Evolutionary conservation across 2,329 filamentous ascomycete species (phyloP).

Genomic region (Diaporthe helianthi): DNA sequence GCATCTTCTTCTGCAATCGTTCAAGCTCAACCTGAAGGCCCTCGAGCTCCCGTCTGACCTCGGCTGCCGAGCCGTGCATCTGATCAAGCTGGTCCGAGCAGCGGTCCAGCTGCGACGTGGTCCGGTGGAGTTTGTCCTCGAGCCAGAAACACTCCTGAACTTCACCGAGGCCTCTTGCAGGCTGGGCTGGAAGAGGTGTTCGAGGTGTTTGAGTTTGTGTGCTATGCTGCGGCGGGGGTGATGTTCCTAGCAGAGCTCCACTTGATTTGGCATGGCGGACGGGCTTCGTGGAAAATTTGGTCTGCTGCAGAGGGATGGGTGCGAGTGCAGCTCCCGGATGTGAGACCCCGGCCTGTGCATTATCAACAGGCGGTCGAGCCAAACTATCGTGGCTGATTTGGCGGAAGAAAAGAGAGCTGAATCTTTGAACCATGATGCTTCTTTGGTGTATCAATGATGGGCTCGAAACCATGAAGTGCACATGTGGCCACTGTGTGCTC

Average conservation of each 20-base stretch:
- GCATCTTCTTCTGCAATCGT: not conserved
- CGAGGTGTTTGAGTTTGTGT: not conserved
- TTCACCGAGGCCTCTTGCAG: not conserved
- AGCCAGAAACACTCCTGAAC: constrained; percentile 26
- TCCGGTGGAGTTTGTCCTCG: not conserved
- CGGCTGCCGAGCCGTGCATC: constrained; percentile 5
- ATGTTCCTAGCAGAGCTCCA: not conserved
- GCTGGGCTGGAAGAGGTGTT: not conserved
- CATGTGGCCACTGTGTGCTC: constrained; percentile 7
- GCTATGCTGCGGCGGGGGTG: not conserved
- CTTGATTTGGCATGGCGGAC: constrained; percentile 5
- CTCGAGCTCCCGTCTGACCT: constrained; percentile 16
- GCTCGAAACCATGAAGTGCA: not conserved
- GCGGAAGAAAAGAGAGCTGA: constrained; percentile 19
- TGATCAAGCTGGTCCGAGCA: constrained; percentile 1
- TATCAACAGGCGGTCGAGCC: not conserved
- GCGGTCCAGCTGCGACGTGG: constrained; percentile 1
- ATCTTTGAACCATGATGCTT: not conserved
- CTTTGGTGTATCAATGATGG: not conserved
- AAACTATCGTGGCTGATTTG: not conserved
- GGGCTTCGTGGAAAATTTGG: not conserved
- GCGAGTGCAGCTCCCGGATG: not conserved
- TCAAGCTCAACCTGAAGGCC: not conserved
- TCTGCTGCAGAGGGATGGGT: not conserved
- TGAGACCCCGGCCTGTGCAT: not conserved